Base-by-base conservation (phyloP, 208 protist species). In the Blastocrithidia nonstop region DNA sequence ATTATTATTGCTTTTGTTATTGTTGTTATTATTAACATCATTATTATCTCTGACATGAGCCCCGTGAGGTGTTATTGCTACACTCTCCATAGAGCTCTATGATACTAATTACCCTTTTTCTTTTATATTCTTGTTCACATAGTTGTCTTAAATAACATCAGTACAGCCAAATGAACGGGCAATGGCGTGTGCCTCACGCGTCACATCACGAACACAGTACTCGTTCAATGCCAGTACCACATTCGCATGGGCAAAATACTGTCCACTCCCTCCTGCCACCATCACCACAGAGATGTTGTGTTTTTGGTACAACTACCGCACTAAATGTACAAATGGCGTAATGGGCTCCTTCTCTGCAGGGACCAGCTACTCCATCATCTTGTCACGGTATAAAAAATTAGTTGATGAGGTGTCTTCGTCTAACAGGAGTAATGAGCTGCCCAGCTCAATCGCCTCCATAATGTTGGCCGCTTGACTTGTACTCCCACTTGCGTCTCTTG, bases 361-460 rank as follows among this genome's bases (percentile, higher is more conserved):
- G 19, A 98, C 90, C 27, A 97, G 74, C 65, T 54, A 44, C 56
- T 78, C 54, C 92, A 97, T 96, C 15, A 78, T 59, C 22, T 50
- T 46, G 50, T 96, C 88, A 6, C 92, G 82, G 31, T 94, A 88
- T 88, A 98, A 94, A 46, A 98, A 93, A 71, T 98, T 98, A 23
- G 93, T 97, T 2, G 95, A 93, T 32, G 63, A 90, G 4, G 92
- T 97, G 63, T 98, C 95, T 59, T 98, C 94, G 61, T 97, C 95
- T 9, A 97, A 69, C 22, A 98, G 61, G 38, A 98, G 53, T 31
- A 75, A 42, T 11, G 50, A 56, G 23, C 66, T 57, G 26, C 89
- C 92, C n/a, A 88, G 50, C 66, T 98, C 94, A 27, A 97, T 54
- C 21, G 79, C 82, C 45, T 97, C 94, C 54, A 95, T 71, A 28